phyloP scores from a whole-genome alignment of 805 yeast genomes.

The Jamesozyma lodderae region DNA sequence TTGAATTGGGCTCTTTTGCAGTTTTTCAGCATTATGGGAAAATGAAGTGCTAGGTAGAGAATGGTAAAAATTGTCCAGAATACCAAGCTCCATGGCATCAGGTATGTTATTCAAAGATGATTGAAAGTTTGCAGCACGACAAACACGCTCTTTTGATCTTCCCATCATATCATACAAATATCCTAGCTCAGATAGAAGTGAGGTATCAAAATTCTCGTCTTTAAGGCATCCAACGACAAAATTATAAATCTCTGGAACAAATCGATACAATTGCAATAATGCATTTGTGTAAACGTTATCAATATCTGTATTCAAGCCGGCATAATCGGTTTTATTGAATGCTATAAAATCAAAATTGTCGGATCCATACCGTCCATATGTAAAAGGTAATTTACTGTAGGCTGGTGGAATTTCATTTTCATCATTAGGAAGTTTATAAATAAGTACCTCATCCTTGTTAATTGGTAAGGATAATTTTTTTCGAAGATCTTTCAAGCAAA shows the following conservation, averaged over 20 bases:
- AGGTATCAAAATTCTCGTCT: conserved; percentile 39
- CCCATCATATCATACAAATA: conserved; percentile 85
- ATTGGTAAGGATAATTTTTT: conserved; percentile 10
- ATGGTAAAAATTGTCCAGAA: conserved; percentile 39
- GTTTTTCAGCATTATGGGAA: conserved; percentile 16
- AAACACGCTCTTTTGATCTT: conserved; percentile 69
- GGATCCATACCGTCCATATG: conserved; percentile 84
- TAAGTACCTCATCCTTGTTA: conserved; percentile 16
- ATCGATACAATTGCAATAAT: conserved; percentile 68
- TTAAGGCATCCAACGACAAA: conserved; percentile 48
- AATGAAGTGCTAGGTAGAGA: conserved; percentile 1
- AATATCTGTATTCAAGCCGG: conserved; percentile 86
- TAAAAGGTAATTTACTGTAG: conserved; percentile 63
- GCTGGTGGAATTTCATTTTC: conserved; percentile 54
- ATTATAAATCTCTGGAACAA: conserved; percentile 65
- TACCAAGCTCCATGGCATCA: conserved; percentile 40
- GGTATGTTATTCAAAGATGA: conserved; percentile 39
- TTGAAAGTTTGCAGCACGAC: conserved; percentile 75
- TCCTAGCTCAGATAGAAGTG: conserved; percentile 73
- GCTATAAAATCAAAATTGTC: conserved; percentile 87
- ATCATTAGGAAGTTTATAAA: conserved; percentile 25
- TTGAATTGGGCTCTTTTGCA: conserved; percentile 16
- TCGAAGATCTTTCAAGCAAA: conserved; percentile 29
- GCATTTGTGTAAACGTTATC: conserved; percentile 74
- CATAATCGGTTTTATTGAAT: conserved; percentile 61